Conservation (phyloP, 257 asterid genomes). For the Solanum clarkiae region DNA sequence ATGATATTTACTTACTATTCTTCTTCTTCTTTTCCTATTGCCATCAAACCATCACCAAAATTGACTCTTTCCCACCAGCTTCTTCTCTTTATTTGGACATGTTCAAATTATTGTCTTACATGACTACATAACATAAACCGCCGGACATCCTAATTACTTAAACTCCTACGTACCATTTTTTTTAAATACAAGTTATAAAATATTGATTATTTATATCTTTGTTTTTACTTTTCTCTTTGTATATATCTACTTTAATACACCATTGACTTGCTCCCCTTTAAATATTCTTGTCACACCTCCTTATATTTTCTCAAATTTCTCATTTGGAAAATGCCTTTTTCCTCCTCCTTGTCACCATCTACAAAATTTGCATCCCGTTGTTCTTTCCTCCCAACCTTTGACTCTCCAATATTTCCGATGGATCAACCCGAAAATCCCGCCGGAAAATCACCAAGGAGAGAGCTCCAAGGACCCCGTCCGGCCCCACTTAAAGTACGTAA, state of each 20-base stretch:
- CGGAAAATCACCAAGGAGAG: constrained; percentile 47
- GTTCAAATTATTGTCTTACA: neutral
- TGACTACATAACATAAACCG: neutral
- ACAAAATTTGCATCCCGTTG: neutral
- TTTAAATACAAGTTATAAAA: neutral
- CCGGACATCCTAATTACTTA: neutral
- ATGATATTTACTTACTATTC: neutral
- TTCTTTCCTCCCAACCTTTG: neutral
- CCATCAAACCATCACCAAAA: neutral
- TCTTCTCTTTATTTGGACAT: neutral
- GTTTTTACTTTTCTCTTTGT: neutral
- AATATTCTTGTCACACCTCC: neutral
- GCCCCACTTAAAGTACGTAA: constrained; percentile 62
- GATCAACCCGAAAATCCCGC: constrained; percentile 36
- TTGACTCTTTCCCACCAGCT: neutral
- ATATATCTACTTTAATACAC: constrained; percentile 7
- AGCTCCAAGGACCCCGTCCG: constrained; percentile 90
- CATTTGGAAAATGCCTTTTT: neutral
- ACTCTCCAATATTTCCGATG: constrained; percentile 19
- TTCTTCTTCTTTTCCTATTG: neutral
- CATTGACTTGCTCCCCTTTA: constrained; percentile 34
- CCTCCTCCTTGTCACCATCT: constrained; percentile 9
- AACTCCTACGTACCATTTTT: neutral
- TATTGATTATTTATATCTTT: neutral
- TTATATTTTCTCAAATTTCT: neutral